phyloP scores from a whole-genome alignment of 345 rosid genomes.

The Eucalyptus victrix region DNA sequence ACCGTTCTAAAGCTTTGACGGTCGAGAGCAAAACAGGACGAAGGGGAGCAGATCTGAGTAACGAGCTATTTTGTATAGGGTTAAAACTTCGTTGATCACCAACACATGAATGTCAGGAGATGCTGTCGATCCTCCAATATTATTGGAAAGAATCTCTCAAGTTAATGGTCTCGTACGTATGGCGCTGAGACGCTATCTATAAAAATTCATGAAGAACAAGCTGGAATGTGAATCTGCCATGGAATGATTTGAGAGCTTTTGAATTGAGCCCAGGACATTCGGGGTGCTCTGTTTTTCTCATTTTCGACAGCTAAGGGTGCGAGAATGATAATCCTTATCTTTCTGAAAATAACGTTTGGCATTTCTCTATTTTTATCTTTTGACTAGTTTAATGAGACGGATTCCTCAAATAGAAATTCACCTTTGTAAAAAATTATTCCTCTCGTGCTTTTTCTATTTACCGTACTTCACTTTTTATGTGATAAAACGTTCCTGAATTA shows the following conservation, averaged over 20 bases:
- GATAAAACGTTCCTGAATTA: too few species aligned
- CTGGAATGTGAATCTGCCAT: neutral
- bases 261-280: neutral
- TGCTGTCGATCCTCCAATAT: neutral
- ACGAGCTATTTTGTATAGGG: neutral
- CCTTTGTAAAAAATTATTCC: too few species aligned
- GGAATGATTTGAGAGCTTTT: neutral
- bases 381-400: too few species aligned
- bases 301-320: too few species aligned
- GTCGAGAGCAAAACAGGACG: neutral
- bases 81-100: neutral
- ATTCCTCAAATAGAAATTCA: too few species aligned
- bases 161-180: neutral
- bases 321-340: too few species aligned
- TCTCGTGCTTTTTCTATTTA: too few species aligned
- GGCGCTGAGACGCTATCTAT: neutral
- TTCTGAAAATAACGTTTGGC: too few species aligned
- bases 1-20: neutral
- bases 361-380: too few species aligned
- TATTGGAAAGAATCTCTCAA: neutral
- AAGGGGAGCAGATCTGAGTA: neutral
- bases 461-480: too few species aligned
- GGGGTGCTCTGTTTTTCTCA: neutral
- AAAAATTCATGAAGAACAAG: neutral
- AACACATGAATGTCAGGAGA: neutral